Evolutionary conservation across 192 early-diverging fungal genomes (phyloP), one percentile per base, ranked within the genome.

Genomic region (Glomus cerebriforme): DNA sequence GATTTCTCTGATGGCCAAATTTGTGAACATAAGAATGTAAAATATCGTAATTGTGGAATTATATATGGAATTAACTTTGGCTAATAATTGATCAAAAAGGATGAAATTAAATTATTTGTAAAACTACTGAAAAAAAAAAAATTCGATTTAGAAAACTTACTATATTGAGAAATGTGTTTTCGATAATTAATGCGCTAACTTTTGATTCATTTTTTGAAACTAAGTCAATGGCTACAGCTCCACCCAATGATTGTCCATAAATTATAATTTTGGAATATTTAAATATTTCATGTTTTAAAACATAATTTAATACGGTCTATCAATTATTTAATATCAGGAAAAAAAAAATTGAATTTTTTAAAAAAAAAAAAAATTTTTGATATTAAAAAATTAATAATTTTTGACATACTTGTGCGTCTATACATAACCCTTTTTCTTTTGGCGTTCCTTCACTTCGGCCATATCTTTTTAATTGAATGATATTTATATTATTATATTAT

Each of bases 161-260:
- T 78, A 98, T 81, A 27, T 90, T 95, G 62, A 94, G 79, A 83
- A 98, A 99, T 1, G 96, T 98, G 86, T 99, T 99, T 81, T 99
- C 97, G 27, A 99, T 81, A 60, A 99, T 92, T 8, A 98, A 77
- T 34, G 92, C 97, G 7, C 89, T 85, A 76, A 99, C 90, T 71
- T 84, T 82, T 59, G 90, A 87, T 79, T 94, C 88, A 79, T 97
- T 92, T 65, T 88, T 82, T 2, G 94, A 88, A 1, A 95, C 95
- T 59, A 94, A 82, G 77, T 97, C 87, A 75, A 97, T 94, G 15
- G 96, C 96, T n/a, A 98, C 98, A 3, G 98, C 97, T 12, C 98
- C 98, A 60, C 98, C 98, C 68, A 99, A 92, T 10, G 94, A 96
- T 80, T 98, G 97, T 0, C 97, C 98, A 83, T 94, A 98, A 0